Evolutionary conservation across 2,329 filamentous ascomycete species (phyloP), one percentile per base, ranked within the genome.

Genomic region (Plenodomus tracheiphilus): DNA sequence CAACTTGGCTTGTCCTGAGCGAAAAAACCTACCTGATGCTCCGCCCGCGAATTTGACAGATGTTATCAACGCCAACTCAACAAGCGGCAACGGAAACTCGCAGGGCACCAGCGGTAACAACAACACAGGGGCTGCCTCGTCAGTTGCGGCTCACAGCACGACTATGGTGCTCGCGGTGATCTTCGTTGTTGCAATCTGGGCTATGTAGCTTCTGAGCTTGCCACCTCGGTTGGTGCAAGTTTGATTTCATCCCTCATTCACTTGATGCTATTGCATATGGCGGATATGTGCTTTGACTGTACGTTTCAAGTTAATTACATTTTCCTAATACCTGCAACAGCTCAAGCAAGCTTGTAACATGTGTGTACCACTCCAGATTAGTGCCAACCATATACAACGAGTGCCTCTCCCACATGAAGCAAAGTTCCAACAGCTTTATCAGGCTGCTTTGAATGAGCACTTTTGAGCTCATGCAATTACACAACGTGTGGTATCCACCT

Each of bases 1-100:
- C 69, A 74, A 84, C 65, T 75, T 84, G 46, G 77, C 73, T 59
- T 84, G 81, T 75, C 60, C 67, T 15, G 56, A 54, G 2, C 44
- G 51, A n/a, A 55, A 52, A 17, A 43, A 54, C 13, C 45, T 59
- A 9, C 54, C 59, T 21, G 49, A 52, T 4, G 22, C 56, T 6
- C 45, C 61, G 2, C 53, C 61, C 19, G 28, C 28, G 13, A 32
- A 32, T 11, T 15, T 32, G 9, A 32, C 28, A 32, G 28, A 32
- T 11, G 28, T 32, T 11, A 39, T 53, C 22, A 58, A 41, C 47
- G 61, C 57, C 16, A 53, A 52, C 19, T 45, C 54, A 8, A 51
- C 56, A 11, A 47, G 49, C 21, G 49, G 46, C 3, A 37, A 32
- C 15, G 28, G 28, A 4, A 32, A 15, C 28, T 32, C 28, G 28